A percentile compares a stretch with the other conserved stretches of the same genome.
These are phyloP conservation scores for Venturia aucupariae DNA, from an alignment of 2,329 filamentous ascomycete species.

Conservation along the genomic window DNA sequence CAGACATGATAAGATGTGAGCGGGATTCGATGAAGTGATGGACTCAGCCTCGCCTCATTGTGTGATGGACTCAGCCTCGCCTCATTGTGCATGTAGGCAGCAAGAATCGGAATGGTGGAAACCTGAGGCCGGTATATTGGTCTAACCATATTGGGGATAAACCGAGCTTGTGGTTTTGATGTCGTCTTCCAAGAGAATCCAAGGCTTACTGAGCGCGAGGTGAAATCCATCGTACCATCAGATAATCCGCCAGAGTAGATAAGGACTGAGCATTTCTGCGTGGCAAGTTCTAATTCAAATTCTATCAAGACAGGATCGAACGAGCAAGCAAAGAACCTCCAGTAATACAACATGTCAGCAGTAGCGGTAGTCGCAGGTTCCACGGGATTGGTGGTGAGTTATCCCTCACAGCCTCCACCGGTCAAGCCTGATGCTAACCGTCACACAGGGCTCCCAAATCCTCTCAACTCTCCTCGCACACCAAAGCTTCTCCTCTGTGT, in stretches of 20 bases:
- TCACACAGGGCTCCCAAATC: constrained; percentile 59
- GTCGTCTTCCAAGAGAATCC: background rate
- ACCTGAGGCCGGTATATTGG: background rate
- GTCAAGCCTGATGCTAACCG: constrained; percentile 19
- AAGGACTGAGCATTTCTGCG: background rate
- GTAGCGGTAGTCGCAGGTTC: constrained; percentile 51
- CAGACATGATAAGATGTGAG: background rate
- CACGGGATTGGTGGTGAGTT: constrained; percentile 50
- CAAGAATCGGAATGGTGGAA: background rate
- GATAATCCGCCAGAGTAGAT: background rate
- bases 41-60: background rate
- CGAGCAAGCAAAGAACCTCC: background rate
- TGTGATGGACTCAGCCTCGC: no score
- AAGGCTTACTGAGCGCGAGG: background rate
- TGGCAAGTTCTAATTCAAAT: background rate
- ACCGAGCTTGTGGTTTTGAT: background rate
- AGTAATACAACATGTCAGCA: constrained; percentile 34
- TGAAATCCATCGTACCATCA: background rate
- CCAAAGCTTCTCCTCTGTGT: constrained; percentile 43
- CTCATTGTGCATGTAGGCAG: background rate
- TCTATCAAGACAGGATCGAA: no score
- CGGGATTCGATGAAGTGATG: background rate
- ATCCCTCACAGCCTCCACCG: constrained; percentile 11
- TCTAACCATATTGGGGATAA: background rate
- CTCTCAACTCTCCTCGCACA: constrained; percentile 52